Evolutionary conservation across 1,284 basidiomycete species (phyloP).

Genomic region (Athelia psychrophila): DNA sequence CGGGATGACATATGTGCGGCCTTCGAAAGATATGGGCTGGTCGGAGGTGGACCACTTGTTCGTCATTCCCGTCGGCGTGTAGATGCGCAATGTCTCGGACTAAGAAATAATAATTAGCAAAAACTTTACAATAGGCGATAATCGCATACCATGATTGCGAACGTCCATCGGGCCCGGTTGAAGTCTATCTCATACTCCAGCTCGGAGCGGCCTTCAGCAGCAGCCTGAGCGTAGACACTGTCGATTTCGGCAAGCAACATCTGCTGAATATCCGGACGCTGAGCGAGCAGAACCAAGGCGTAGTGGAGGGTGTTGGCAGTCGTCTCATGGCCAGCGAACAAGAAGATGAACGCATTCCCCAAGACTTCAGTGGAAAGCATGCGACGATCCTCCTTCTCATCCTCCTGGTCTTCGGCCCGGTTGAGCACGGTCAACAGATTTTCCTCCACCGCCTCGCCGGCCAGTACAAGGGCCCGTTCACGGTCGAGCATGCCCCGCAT

Average conservation of each 20-base stretch:
- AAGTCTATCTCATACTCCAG: constrained; percentile 12
- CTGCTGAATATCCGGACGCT: constrained; percentile 10
- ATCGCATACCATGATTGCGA: constrained; percentile 10
- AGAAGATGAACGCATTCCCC: constrained; percentile 16
- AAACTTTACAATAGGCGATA: background rate
- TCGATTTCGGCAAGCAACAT: constrained; percentile 11
- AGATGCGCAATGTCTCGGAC: constrained; percentile 13
- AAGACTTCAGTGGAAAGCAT: constrained; percentile 12
- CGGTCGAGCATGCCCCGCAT: constrained; percentile 11
- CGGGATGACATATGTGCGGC: constrained; percentile 8
- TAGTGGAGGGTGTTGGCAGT: constrained; percentile 17
- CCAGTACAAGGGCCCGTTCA: constrained; percentile 1
- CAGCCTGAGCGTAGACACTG: constrained; percentile 2
- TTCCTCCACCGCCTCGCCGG: constrained; percentile 3
- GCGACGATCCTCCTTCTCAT: constrained; percentile 7
- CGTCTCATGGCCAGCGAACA: constrained; percentile 16
- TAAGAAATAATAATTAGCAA: background rate
- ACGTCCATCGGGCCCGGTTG: constrained; percentile 4
- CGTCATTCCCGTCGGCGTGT: constrained; percentile 13
- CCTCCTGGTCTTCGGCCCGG: constrained; percentile 5
- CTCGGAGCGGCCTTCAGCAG: constrained; percentile 3
- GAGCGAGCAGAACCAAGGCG: constrained; percentile 11
- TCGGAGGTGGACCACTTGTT: constrained; percentile 11
- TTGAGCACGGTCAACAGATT: constrained; percentile 8
- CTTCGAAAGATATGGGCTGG: constrained; percentile 5